Base-by-base conservation (phyloP, 768 basidiomycete genomes). In the Gymnopilus junonius region DNA sequence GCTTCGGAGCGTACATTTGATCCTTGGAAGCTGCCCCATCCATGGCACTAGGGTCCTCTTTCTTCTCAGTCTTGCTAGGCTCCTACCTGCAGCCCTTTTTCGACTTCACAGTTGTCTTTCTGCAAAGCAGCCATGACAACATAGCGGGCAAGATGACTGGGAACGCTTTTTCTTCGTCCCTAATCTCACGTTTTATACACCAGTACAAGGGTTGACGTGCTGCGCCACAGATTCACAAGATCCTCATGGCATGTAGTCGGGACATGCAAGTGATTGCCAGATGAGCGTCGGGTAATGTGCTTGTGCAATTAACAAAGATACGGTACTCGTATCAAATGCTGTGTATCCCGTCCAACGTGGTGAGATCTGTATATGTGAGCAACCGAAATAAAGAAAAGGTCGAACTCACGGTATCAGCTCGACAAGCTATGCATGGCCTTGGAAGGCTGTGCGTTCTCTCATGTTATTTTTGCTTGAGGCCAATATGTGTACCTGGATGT, bases 1-100 rank as follows among this genome's bases (percentile, higher is more conserved):
- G 15, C 1, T 10, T 35, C n/a, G 57, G 25, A 20, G 64, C 66
- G 58, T 25, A 46, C 64, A 58, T 62, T 55, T 68, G 37, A 32
- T 62, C n/a, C 11, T 45, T 3, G 57, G 37, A 32, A 21, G 43
- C 27, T 8, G 50, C 37, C 4, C 54, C 54, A 15, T 55, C 54
- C 8, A 25, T 23, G n/a, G 54, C 29, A 23, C 29, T 25, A n/a
- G 37, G 34, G n/a, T 21, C n/a, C 21, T 48, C 14, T 29, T 48
- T 29, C 0, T 5, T 17, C 10, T 51, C 29, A 10, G 27, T 17
- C 10, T 51, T 29, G n/a, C 29, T 8, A 51, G 48, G 48, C 5
- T n/a, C n/a, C 2, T 32, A 17, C 29, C 32, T 51, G 25, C 48
- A n/a, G 29, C 29, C n/a, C 27, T 17, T 8, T 51, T 29, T 51